phyloP scores from a whole-genome alignment of 768 basidiomycete species.

The Mycena latifolia region DNA sequence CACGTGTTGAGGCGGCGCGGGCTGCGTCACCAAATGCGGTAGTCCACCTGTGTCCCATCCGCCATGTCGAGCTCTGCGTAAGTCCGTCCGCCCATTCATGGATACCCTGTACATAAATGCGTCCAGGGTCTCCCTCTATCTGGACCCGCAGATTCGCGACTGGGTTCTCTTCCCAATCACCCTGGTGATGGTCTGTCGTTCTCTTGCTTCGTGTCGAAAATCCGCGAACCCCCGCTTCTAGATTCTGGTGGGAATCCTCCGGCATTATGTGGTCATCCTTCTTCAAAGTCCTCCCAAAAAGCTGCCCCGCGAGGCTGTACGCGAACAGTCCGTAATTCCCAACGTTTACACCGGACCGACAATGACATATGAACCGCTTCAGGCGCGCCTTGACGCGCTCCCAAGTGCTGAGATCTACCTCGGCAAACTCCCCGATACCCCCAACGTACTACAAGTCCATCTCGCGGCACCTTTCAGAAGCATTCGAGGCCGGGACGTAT shows the following conservation, averaged over 20 bases:
- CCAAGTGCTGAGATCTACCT: conserved; percentile 85
- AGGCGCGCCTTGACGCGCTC: conserved; percentile 87
- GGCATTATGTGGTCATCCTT: conserved; percentile 92
- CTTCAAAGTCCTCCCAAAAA: conserved; percentile 90
- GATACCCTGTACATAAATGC: not conserved
- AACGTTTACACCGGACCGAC: conserved; percentile 2
- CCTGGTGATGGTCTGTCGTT: conserved; percentile 86
- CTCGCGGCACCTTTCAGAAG: conserved; percentile 78
- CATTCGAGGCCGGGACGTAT: conserved; percentile 82
- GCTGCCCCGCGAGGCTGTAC: conserved; percentile 78
- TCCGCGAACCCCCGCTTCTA: conserved; percentile 44
- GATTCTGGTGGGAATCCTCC: conserved; percentile 93
- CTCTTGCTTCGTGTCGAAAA: not conserved
- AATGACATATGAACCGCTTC: conserved; percentile 16
- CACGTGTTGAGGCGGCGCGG: conserved; percentile 31
- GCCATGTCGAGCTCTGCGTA: conserved; percentile 62
- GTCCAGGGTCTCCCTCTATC: conserved; percentile 71
- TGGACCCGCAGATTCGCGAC: conserved; percentile 96
- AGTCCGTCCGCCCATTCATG: conserved; percentile 38
- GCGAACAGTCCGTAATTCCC: conserved; percentile 81
- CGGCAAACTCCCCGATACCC: conserved; percentile 86
- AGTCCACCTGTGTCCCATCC: conserved; percentile 14
- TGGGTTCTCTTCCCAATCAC: conserved; percentile 98
- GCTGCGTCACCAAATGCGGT: conserved; percentile 4
- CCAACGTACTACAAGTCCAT: conserved; percentile 79